Evolutionary conservation across 2,329 filamentous ascomycete genomes (phyloP).

Genomic region (Bretziella fagacearum): DNA sequence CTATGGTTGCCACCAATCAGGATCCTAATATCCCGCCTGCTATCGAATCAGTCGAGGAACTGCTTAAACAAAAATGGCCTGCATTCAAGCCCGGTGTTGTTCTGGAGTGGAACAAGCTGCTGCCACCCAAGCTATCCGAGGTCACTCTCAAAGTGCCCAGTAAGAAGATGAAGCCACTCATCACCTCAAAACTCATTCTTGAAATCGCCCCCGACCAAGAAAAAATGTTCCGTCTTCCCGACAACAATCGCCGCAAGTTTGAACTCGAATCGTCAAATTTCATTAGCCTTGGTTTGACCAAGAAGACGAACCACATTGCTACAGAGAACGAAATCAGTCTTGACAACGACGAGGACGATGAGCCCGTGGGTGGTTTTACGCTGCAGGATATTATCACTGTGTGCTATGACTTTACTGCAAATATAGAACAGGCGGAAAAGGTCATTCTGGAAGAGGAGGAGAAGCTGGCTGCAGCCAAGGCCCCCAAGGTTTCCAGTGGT

Average conservation of each 20-base stretch:
- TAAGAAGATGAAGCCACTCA: constrained; percentile 65
- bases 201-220: constrained; percentile 78
- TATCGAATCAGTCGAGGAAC: constrained; percentile 55
- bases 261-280: constrained; percentile 24
- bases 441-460: constrained; percentile 5
- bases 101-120: constrained; percentile 64
- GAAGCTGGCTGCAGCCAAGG: no score
- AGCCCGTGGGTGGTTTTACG: constrained; percentile 56
- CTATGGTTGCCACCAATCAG: constrained; percentile 36
- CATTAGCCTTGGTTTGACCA: constrained; percentile 21
- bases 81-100: constrained; percentile 59
- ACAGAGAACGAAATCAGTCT: constrained; percentile 28
- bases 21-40: constrained; percentile 49
- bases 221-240: constrained; percentile 56
- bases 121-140: constrained; percentile 63
- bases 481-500: background rate
- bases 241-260: constrained; percentile 32
- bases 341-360: constrained; percentile 37
- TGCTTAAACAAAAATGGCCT: constrained; percentile 67
- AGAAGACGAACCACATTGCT: constrained; percentile 21
- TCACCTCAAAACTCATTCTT: constrained; percentile 74
- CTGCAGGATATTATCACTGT: constrained; percentile 70
- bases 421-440: constrained; percentile 16
- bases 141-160: constrained; percentile 63
- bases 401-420: constrained; percentile 29